Evolutionary conservation across 148 eudicot genomes (phyloP).

Genomic region (Amaranthus cruentus): DNA sequence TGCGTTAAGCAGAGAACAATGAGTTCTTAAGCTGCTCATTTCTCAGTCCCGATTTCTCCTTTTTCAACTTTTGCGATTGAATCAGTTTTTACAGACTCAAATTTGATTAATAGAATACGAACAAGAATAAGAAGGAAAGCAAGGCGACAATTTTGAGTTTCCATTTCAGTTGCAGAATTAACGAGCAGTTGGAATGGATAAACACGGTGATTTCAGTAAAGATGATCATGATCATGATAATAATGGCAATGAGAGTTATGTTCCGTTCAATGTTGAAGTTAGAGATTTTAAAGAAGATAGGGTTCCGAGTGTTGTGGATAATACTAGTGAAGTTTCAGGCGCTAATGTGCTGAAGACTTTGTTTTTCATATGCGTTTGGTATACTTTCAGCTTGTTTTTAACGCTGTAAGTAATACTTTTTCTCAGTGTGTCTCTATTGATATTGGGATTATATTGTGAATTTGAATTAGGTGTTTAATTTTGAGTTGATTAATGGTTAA

Average conservation of each 20-base stretch:
- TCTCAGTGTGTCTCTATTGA: not conserved
- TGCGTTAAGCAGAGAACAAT: conserved; percentile 6
- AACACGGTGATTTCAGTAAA: conserved; percentile 25
- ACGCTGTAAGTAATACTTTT: conserved; percentile 62
- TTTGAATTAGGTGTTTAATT: not conserved
- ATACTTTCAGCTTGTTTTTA: conserved; percentile 84
- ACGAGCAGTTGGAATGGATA: conserved; percentile 14
- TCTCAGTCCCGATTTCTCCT: conserved; percentile 3
- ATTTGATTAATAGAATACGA: not conserved
- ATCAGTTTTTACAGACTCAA: not conserved
- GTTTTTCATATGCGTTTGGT: conserved; percentile 79
- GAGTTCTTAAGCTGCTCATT: not conserved
- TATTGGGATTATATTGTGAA: not conserved
- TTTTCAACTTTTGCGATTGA: conserved; percentile 14
- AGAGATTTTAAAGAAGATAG: conserved; percentile 11
- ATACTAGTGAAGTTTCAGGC: conserved; percentile 37
- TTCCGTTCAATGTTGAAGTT: conserved; percentile 53
- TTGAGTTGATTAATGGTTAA: not conserved
- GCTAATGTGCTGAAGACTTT: conserved; percentile 80
- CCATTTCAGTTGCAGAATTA: conserved; percentile 24
- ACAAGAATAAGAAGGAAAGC: not conserved
- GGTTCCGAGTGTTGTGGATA: conserved; percentile 6
- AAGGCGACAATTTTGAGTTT: conserved; percentile 35
- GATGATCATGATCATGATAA: conserved; percentile 23
- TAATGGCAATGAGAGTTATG: conserved; percentile 33